Evolutionary conservation across 2,329 filamentous ascomycete species (phyloP), one percentile per base, ranked within the genome.

Genomic region (Teratosphaeria viscida): DNA sequence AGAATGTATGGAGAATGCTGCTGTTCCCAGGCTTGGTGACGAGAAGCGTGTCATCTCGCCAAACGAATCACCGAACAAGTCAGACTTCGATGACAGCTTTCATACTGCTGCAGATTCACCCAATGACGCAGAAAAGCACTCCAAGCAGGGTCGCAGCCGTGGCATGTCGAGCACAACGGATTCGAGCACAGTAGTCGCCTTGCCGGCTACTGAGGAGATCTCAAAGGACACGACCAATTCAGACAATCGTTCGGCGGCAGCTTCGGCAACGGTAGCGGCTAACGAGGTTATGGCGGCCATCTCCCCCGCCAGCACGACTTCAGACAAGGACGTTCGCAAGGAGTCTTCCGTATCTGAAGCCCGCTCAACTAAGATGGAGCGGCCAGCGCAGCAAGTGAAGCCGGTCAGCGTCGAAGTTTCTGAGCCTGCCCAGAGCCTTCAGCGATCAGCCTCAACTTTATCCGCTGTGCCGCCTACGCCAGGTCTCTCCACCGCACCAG

Each of bases 71-170:
- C 53, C 60, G 16, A 10, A 53, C 27, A 63, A 64, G 54, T 37
- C 57, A 4, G 61, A 66, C 23, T 58, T 62, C 10, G 69, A 71
- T 29, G 69, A 71, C 49, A 72, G 70, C 59, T 71, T 72, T 55
- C 68, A 70, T 58, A 71, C 69, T 23, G 69, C 70, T 8, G 67
- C 57, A 27, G 67, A 63, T 16, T 66, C 65, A 7, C 68, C 66
- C 8, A 62, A 59, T 5, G 35, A n/a, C 34, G 49, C 47, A 35
- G 59, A 29, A 7, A 52, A 56, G 23, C 43, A 49, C n/a, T 49
- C 16, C 11, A 49, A 23, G 55, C 53, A 58, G 16, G 26, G 35
- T 39, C 55, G 35, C 6, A 27, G 27, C 11, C 60, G 52, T 34
- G 47, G 32, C 59, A 26, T 23, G 19, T 49, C 43, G 19, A n/a